Conservation (phyloP, 495 filamentous ascomycete genomes). For the Beverwykella pulmonaria region DNA sequence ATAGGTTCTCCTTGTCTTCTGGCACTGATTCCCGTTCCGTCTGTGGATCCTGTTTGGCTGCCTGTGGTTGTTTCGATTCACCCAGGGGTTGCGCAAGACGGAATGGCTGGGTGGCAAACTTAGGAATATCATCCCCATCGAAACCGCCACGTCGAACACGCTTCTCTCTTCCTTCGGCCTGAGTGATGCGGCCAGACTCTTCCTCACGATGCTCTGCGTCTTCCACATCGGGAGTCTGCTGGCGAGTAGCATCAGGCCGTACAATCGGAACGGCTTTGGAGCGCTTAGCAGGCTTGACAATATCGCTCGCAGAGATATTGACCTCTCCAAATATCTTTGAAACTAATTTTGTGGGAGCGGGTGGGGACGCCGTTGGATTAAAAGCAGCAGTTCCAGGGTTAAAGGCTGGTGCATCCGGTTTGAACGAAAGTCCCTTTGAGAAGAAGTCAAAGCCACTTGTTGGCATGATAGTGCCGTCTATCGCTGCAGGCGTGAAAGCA, state of each 20-base stretch:
- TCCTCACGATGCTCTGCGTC: constrained; percentile 46
- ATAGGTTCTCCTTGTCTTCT: constrained; percentile 38
- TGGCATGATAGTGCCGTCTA: constrained; percentile 27
- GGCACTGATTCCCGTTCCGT: constrained; percentile 20
- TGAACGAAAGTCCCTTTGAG: constrained; percentile 67
- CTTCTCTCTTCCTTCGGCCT: constrained; percentile 68
- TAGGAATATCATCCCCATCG: constrained; percentile 68
- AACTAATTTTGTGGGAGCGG: constrained; percentile 38
- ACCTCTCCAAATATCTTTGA: constrained; percentile 75
- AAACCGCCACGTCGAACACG: constrained; percentile 62
- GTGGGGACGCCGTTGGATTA: neutral
- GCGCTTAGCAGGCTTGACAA: constrained; percentile 64
- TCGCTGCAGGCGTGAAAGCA: constrained; percentile 14
- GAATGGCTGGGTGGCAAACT: constrained; percentile 56
- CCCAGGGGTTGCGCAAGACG: constrained; percentile 26
- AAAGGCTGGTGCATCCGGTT: constrained; percentile 80
- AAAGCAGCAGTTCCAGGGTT: constrained; percentile 43
- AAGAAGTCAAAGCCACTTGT: constrained; percentile 74
- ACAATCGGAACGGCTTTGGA: constrained; percentile 85
- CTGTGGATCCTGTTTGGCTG: constrained; percentile 29
- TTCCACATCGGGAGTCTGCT: constrained; percentile 38
- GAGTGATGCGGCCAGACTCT: constrained; percentile 57
- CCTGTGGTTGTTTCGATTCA: constrained; percentile 28
- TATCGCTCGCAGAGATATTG: constrained; percentile 58
- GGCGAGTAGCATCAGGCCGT: constrained; percentile 57